Evolutionary conservation across 2,329 filamentous ascomycete species (phyloP), one percentile per base, ranked within the genome.

Genomic region (Diaporthe humulicola): DNA sequence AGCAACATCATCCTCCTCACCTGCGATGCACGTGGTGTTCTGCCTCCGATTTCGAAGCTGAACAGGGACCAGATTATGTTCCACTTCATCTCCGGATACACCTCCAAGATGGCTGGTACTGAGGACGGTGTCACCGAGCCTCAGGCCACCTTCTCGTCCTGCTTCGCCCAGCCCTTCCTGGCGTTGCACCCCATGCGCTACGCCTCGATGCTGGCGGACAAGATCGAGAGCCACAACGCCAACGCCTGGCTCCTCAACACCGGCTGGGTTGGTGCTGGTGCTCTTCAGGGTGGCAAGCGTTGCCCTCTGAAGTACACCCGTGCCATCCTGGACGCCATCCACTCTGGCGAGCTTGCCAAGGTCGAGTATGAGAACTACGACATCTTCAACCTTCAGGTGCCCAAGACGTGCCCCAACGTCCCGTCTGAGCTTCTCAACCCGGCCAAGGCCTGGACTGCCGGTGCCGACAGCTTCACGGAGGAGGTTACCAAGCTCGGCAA

Each of bases 31-130:
- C 95, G 97, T 79, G 97, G 97, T 89, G 97, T 99, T 67, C 92
- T 99, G 73, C 97, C 97, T 74, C 97, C 97, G 66, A 98, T 99
- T 87, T 98, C 95, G 81, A 98, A 98, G 90, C 93, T 99, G 84
- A 92, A 94, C 89, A 91, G 93, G 78, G 92, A 95, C 81, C 97
- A 98, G 89, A 98, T 95, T 85, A 98, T 99, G 96, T 99, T 98
- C 93, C 97, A 99, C 91, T 99, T 99, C 92, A 99, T 99, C 87
- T 98, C 95, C 25, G 97, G 97, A 81, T 99, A 99, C 91, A 99
- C 97, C 78, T 98, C 96, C 83, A 99, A 99, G 93, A 99, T 99
- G 97, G 97, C 97, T 78, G 97, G 97, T 82, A 99, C 97, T 45
- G 97, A 99, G 88, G 95, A 98, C 79, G 97, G 97, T 82, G 92